Percentiles rank a stretch among this genome's conserved stretches.
phyloP scores from a whole-genome alignment of 768 basidiomycete genomes.

The Collybia sordida region DNA sequence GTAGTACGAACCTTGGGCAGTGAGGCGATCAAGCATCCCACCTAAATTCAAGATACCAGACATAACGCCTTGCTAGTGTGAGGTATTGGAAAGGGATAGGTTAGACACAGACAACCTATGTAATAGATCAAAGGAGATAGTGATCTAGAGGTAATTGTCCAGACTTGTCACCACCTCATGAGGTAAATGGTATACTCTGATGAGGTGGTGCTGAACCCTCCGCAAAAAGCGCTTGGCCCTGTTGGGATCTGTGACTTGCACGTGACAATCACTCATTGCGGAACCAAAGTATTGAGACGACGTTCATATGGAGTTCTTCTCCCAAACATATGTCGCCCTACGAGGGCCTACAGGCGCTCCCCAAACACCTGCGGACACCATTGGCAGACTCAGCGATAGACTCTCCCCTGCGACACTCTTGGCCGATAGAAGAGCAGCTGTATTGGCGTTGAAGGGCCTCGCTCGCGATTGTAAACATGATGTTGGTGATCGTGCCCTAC shows the following conservation, averaged over 20 bases:
- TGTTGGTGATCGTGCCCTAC: constrained; percentile 76
- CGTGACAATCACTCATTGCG: constrained; percentile 10
- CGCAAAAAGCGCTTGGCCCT: no score
- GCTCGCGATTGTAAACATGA: constrained; percentile 89
- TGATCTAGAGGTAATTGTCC: neutral
- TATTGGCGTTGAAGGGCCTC: constrained; percentile 92
- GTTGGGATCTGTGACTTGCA: constrained; percentile 5
- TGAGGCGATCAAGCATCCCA: no score
- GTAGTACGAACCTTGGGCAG: no score
- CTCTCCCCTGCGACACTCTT: constrained; percentile 88
- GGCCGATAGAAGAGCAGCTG: constrained; percentile 89
- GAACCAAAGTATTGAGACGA: no score
- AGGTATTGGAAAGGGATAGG: no score
- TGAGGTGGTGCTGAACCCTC: no score
- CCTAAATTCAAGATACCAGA: no score
- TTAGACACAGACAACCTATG: no score
- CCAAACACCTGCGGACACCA: constrained; percentile 83
- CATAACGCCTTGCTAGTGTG: no score
- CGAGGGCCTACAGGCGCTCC: constrained; percentile 81
- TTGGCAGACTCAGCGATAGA: constrained; percentile 83
- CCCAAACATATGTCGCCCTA: constrained; percentile 82
- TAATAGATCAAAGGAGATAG: neutral
- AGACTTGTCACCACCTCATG: constrained; percentile 3
- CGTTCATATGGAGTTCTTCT: constrained; percentile 73
- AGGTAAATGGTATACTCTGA: neutral